Evolutionary conservation across 1,284 basidiomycete species (phyloP), one percentile per base, ranked within the genome.

Genomic region (Cystobasidium sp.): DNA sequence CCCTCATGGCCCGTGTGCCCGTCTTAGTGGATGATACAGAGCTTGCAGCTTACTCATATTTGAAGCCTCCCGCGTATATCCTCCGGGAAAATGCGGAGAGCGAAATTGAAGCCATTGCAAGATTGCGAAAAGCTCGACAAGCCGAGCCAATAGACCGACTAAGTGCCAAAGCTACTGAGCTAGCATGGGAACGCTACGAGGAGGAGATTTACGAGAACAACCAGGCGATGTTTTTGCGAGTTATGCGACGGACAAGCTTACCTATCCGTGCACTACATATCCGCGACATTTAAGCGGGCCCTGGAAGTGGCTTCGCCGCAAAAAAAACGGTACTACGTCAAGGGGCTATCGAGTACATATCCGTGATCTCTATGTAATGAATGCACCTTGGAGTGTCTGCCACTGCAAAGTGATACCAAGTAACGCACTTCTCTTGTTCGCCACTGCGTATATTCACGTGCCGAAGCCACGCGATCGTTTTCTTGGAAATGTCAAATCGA

Each of bases 41-140:
- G 24, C 55, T 56, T 56, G 18, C 14, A 31, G 55, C 55, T 20
- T 56, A 56, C 55, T 3, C 2, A 7, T 56, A 56, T 22, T 31
- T 56, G 16, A 14, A 37, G 24, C 16, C 16, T 18, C 55, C 55
- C 1, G 55, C 55, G 12, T 56, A 56, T 7, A 56, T 56, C 6
- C 24, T 56, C 4, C 18, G 31, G 24, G 14, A 22, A 31, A n/a
- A 4, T 37, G 18, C 3, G 12, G 55, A 56, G 24, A 56, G 24
- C 31, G 55, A 56, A n/a, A 56, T 56, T 14, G 55, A 18, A 14
- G 55, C 55, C 31, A 56, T 56, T 31, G 55, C 16, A 18, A n/a
- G 55, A n/a, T 6, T 56, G 24, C 55, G 55, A 14, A 56, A 56
- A 37, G 55, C 16, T 14, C 24, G 14, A 3, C 14, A 31, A 37